A percentile compares a stretch with the other conserved stretches of the same genome.
These are phyloP conservation scores for Chrysopogon serrulatus DNA, from an alignment of 176 grass and related monocot species.

Conservation along the genomic window DNA sequence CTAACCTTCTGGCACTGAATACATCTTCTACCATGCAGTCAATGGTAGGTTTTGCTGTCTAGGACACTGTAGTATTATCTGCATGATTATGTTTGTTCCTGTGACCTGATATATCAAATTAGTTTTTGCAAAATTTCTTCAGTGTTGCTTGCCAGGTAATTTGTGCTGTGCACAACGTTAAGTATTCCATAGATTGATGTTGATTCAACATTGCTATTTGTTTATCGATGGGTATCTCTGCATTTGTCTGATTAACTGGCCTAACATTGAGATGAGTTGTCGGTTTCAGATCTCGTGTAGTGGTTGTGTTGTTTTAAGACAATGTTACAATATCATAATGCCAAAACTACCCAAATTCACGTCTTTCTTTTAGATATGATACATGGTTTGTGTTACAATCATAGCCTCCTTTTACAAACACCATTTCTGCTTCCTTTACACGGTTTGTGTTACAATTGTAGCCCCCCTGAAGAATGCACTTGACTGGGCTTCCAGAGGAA, in stretches of 20 bases:
- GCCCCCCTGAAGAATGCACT: slow-evolving; percentile 92
- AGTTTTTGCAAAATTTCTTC: not conserved
- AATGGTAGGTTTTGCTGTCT: not conserved
- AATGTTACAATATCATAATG: not conserved
- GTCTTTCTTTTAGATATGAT: not conserved
- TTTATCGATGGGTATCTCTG: not conserved
- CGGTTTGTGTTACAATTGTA: slow-evolving; percentile 7
- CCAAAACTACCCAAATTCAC: not conserved
- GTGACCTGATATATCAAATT: not conserved
- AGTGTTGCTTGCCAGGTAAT: not conserved
- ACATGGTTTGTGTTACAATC: not conserved
- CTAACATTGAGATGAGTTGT: not conserved
- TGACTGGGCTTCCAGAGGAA: slow-evolving; percentile 84
- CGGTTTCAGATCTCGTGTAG: not conserved
- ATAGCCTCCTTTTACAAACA: not conserved
- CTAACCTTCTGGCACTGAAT: not conserved
- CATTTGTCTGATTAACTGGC: not conserved
- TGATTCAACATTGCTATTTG: not conserved
- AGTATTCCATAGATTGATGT: not conserved
- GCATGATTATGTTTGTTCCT: not conserved
- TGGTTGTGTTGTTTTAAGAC: not conserved
- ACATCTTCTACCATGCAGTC: not conserved
- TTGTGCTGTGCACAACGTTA: not conserved
- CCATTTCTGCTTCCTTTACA: not conserved
- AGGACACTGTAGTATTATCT: not conserved